Evolutionary conservation across 2,329 filamentous ascomycete genomes (phyloP), one percentile per base, ranked within the genome.

Genomic region (Epichloe coenophiala): DNA sequence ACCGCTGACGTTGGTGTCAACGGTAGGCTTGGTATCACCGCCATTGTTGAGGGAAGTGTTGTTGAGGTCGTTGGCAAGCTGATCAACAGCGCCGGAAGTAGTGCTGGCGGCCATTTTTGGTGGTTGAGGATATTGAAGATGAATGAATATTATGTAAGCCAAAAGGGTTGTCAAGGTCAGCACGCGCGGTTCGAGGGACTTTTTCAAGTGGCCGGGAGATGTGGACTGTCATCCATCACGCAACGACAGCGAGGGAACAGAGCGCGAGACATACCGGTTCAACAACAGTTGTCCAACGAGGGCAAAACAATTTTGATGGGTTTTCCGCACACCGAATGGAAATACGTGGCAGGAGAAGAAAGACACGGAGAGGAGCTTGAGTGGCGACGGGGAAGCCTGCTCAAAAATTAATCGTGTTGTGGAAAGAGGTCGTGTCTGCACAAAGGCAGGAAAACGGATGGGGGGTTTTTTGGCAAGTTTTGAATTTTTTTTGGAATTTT

Each of bases 11-110:
- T 79, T 82, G 70, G 88, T 90, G 74, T 91, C 86, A 74, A 90
- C 75, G 67, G 78, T 72, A 62, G 84, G 72, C 67, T 77, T 78
- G 66, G 75, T 78, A 70, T 81, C 80, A 64, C 84, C 83, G 61
- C 74, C 73, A 61, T 79, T 77, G 65, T 86, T 81, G 67, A 88
- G 75, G 68, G 78, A 77, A 65, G 83, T 72, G 72, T 83, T 87
- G 71, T 77, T 74, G 63, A 85, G 83, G 66, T 93, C 86, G 71
- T 80, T 75, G 73, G 83, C 80, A 70, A 89, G 85, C 83, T 88
- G 86, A 63, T 86, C 84, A 75, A 84, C 80, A 80, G 78, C 78
- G 70, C 72, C 71, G 63, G 73, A 66, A 60, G 74, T 65, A 67
- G 74, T 69, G 70, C 77, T 69, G 65, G 76, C 73, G 71, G 79